Percentiles rank a stretch among this genome's conserved stretches.
phyloP scores from a whole-genome alignment of 23 red algal genomes.

The Gracilaria gracilis region DNA sequence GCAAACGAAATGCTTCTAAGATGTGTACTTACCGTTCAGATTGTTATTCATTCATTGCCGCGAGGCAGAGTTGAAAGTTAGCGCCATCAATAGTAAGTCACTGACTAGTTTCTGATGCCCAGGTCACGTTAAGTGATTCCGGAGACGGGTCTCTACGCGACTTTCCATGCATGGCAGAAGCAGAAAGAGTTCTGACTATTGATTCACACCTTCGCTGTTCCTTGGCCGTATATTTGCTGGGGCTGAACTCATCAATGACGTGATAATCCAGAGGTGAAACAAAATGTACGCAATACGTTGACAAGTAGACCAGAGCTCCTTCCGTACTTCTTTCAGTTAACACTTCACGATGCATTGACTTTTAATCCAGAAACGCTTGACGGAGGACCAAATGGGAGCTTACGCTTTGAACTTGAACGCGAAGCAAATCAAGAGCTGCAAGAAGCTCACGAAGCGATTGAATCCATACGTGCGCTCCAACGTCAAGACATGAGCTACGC shows the following conservation, averaged over 20 bases:
- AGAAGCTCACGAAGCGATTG: slow-evolving; percentile 74
- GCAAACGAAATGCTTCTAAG: background rate
- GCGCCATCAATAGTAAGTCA: slow-evolving; percentile 75
- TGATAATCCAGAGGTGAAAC: slow-evolving; percentile 74
- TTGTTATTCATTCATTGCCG: background rate
- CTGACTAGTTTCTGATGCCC: background rate
- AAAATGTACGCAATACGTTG: slow-evolving; percentile 87
- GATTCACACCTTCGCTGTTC: background rate
- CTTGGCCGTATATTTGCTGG: background rate
- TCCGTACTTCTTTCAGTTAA: slow-evolving; percentile 72
- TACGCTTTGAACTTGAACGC: slow-evolving; percentile 78
- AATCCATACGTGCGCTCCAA: slow-evolving; percentile 32
- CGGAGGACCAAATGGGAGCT: slow-evolving; percentile 88
- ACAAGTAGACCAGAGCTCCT: slow-evolving; percentile 80
- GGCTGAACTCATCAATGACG: background rate
- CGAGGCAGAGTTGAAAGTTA: slow-evolving; percentile 62
- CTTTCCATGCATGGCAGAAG: no score
- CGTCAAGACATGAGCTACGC: slow-evolving; percentile 87
- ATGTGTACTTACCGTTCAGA: background rate
- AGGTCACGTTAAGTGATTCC: background rate
- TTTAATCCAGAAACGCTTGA: slow-evolving; percentile 77
- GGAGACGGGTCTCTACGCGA: no score
- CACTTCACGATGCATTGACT: slow-evolving; percentile 87
- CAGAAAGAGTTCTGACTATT: background rate
- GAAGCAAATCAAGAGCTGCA: slow-evolving; percentile 55